phyloP scores from a whole-genome alignment of 208 protist genomes.

The Acanthamoeba castellanii region DNA sequence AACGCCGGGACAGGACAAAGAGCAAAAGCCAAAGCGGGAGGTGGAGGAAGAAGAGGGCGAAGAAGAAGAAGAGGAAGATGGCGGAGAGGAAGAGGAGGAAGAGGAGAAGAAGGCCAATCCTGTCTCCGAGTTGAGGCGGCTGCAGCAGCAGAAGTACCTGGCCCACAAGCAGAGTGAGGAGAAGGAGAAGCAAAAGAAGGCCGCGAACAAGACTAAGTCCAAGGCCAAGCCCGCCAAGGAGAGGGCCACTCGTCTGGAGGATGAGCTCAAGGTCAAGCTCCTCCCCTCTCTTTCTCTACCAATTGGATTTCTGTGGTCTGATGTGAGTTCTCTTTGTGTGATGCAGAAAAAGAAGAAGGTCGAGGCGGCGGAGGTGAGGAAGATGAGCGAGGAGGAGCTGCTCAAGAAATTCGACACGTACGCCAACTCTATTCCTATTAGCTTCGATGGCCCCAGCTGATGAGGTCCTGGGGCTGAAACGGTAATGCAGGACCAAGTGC shows the following conservation, averaged over 20 bases:
- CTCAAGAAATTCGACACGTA: slow-evolving; percentile 60
- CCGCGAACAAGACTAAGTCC: background rate
- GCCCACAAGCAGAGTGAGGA: slow-evolving; percentile 32
- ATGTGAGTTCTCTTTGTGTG: background rate
- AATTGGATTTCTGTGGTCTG: background rate
- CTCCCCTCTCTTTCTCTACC: background rate
- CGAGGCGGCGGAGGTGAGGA: background rate
- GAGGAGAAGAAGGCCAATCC: background rate
- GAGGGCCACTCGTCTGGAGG: background rate
- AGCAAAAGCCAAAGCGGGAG: background rate
- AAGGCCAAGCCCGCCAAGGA: slow-evolving; percentile 16
- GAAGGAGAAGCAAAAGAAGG: background rate
- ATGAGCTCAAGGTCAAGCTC: slow-evolving; percentile 19
- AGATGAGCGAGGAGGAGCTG: slow-evolving; percentile 71
- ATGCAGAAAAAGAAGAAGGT: slow-evolving; percentile 72
- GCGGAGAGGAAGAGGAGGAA: slow-evolving; percentile 7
- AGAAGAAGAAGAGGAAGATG: background rate
- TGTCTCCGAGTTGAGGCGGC: background rate
- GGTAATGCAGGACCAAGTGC: slow-evolving; percentile 26
- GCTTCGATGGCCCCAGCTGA: background rate
- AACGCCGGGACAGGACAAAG: background rate
- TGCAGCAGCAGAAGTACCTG: background rate
- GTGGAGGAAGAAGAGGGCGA: background rate
- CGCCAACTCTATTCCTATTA: background rate
- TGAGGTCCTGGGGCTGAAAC: background rate